Conservation (phyloP, 306 rosid genomes). For the Dryas alaskensis region DNA sequence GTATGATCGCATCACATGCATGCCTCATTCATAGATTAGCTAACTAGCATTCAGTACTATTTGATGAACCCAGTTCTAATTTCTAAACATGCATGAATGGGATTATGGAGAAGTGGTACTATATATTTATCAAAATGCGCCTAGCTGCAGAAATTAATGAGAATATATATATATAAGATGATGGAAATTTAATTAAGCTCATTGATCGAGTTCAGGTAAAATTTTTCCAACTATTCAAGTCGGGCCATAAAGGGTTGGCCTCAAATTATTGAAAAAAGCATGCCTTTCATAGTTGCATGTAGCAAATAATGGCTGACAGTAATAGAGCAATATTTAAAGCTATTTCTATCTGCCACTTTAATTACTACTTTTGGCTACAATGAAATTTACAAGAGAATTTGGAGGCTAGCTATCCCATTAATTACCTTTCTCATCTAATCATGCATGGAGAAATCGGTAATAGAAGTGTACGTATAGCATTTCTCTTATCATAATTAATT, state of each 20-base stretch:
- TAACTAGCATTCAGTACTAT: not conserved
- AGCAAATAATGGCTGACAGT: slow-evolving; percentile 14
- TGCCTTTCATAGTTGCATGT: not conserved
- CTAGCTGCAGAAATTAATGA: not conserved
- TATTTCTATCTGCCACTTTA: not conserved
- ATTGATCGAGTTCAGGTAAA: not conserved
- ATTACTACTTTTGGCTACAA: not conserved
- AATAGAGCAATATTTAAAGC: not conserved
- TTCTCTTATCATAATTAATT: no score
- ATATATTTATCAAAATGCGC: not conserved
- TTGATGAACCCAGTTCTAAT: slow-evolving; percentile 7
- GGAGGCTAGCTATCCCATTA: not conserved
- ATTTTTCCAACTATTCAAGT: not conserved
- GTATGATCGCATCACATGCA: slow-evolving; percentile 12
- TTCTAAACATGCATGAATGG: not conserved
- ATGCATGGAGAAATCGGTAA: no score
- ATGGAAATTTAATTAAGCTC: not conserved
- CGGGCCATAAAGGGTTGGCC: not conserved
- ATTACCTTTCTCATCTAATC: no score
- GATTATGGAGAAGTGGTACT: not conserved
- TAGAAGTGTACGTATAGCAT: no score
- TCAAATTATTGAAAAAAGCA: slow-evolving; percentile 1
- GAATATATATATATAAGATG: not conserved
- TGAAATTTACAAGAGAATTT: not conserved
- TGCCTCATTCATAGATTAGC: slow-evolving; percentile 15